Evolutionary conservation across 805 yeast genomes (phyloP).

Genomic region (Metschnikowia kunwiensis): DNA sequence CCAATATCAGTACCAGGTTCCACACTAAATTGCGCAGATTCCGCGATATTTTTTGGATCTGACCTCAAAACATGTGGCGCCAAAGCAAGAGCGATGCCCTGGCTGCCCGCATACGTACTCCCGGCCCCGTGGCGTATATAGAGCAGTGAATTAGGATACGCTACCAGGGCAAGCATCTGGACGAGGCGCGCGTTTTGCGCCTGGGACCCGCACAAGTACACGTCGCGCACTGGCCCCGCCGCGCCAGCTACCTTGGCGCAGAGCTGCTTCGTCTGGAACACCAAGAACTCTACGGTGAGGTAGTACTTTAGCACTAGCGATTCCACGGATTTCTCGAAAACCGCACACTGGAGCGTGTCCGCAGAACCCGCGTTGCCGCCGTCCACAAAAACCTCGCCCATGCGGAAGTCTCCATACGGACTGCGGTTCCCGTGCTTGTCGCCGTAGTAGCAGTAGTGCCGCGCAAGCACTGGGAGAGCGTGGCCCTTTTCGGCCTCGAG

Average conservation of each 20-base stretch:
- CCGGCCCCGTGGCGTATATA: conserved; percentile 1
- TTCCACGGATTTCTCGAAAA: conserved; percentile 25
- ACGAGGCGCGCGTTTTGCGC: conserved; percentile 36
- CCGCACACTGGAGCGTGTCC: conserved; percentile 5
- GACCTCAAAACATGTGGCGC: not conserved
- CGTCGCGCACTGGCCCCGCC: conserved; percentile 24
- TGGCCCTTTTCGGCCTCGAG: conserved; percentile 23
- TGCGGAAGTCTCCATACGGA: conserved; percentile 48
- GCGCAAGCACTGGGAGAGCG: conserved; percentile 26
- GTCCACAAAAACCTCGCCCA: conserved; percentile 51
- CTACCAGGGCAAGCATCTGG: conserved; percentile 8
- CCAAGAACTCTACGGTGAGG: conserved; percentile 47
- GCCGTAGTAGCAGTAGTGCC: conserved; percentile 47
- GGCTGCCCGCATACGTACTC: conserved; percentile 10
- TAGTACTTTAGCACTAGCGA: conserved; percentile 44
- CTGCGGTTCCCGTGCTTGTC: conserved; percentile 59
- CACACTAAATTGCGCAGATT: not conserved
- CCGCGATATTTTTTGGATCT: not conserved
- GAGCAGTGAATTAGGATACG: conserved; percentile 6
- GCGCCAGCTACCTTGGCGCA: conserved; percentile 22
- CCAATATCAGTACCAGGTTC: not conserved
- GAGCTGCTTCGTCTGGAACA: conserved; percentile 47
- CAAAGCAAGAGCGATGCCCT: conserved; percentile 9
- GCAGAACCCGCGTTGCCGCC: conserved; percentile 29
- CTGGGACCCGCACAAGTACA: conserved; percentile 54